phyloP scores from a whole-genome alignment of 2,329 filamentous ascomycete genomes.

The Rugonectria rugulosa region DNA sequence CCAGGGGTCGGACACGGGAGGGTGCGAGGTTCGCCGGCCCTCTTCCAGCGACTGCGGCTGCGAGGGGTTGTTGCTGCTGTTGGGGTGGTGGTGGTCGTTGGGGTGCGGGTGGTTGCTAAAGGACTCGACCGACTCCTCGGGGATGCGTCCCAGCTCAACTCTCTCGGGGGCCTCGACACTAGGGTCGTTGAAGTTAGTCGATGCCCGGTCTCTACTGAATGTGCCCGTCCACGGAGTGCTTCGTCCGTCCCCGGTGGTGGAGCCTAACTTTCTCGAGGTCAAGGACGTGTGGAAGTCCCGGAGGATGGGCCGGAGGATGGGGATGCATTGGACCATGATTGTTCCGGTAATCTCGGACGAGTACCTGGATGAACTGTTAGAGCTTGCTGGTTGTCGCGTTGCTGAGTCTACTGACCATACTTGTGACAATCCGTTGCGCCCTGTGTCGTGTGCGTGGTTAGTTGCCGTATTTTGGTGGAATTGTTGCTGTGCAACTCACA shows the following conservation, averaged over 20 bases:
- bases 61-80: neutral
- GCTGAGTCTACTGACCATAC: conserved; percentile 30
- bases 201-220: conserved; percentile 31
- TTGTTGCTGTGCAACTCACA: conserved; percentile 40
- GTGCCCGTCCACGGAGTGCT: conserved; percentile 30
- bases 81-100: conserved; percentile 8
- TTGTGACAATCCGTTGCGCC: conserved; percentile 39
- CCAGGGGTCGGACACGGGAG: conserved; percentile 32
- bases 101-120: neutral
- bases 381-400: too few species aligned
- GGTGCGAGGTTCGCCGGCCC: too few species aligned
- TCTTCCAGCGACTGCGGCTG: too few species aligned
- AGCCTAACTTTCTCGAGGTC: conserved; percentile 33
- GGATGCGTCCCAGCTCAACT: conserved; percentile 32
- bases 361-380: too few species aligned
- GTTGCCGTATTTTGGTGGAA: neutral
- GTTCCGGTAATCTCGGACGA: conserved; percentile 61
- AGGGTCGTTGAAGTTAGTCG: conserved; percentile 13
- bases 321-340: conserved; percentile 63
- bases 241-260: conserved; percentile 25
- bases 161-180: conserved; percentile 18
- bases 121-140: conserved; percentile 24
- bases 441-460: conserved; percentile 6
- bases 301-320: conserved; percentile 57
- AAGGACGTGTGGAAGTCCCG: conserved; percentile 35